A percentile compares a stretch with the other conserved stretches of the same genome.
Evolutionary conservation across 148 eudicot genomes (phyloP).

Genomic region (Fallopia convolvulus): DNA sequence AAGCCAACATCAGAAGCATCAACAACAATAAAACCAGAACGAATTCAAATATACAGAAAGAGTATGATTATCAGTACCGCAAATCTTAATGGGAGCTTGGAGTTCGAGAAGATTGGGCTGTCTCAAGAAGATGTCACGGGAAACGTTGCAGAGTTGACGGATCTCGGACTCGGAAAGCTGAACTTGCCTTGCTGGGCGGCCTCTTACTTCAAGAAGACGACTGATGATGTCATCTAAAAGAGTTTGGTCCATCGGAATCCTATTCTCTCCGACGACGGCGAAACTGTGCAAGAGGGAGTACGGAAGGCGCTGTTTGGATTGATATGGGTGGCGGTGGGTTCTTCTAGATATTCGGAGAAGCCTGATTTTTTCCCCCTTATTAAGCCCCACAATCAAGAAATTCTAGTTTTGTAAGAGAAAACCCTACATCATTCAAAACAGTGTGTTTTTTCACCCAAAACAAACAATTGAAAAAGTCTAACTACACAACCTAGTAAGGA

Average conservation of each 20-base stretch:
- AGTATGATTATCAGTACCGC: slow-evolving; percentile 28
- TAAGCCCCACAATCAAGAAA: too few species aligned
- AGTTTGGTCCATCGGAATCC: slow-evolving; percentile 34
- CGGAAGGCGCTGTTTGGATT: neutral
- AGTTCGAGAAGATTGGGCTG: slow-evolving; percentile 73
- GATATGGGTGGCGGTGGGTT: too few species aligned
- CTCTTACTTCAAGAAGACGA: slow-evolving; percentile 52
- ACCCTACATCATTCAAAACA: too few species aligned
- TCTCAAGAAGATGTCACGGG: slow-evolving; percentile 48
- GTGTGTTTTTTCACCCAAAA: too few species aligned
- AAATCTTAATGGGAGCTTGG: slow-evolving; percentile 80
- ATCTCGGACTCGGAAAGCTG: slow-evolving; percentile 73
- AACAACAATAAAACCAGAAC: neutral
- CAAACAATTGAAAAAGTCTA: too few species aligned
- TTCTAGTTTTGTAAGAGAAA: too few species aligned
- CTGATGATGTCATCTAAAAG: slow-evolving; percentile 58
- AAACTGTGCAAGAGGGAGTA: neutral
- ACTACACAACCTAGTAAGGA: too few species aligned
- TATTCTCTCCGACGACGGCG: neutral
- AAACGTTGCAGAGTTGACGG: slow-evolving; percentile 55
- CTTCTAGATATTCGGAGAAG: too few species aligned
- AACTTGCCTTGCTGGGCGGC: slow-evolving; percentile 50
- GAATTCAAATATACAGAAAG: neutral
- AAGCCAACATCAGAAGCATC: neutral
- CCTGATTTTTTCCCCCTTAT: too few species aligned